Conservation (phyloP, 352 stramenopile species). For the Globisporangium cylindrosporum region DNA sequence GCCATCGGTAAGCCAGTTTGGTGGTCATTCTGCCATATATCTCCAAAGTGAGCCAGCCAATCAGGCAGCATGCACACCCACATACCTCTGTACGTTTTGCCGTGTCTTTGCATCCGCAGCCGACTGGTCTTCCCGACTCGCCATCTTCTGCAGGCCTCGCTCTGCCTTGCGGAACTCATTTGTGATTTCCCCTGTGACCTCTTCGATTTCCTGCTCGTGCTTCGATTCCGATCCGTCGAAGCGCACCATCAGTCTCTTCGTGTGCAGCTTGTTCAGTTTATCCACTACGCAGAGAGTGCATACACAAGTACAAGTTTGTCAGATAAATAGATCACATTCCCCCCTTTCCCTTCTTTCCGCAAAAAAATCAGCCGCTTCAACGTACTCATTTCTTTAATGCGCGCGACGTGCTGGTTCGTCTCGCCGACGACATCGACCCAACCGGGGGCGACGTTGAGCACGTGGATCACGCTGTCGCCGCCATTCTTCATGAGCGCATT, state of each 20-base stretch:
- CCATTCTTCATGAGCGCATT: slow-evolving; percentile 64
- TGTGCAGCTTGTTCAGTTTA: slow-evolving; percentile 81
- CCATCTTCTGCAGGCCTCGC: slow-evolving; percentile 73
- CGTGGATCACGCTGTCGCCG: slow-evolving; percentile 32
- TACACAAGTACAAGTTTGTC: background rate
- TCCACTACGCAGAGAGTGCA: slow-evolving; percentile 52
- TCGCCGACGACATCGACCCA: slow-evolving; percentile 83
- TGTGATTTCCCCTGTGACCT: slow-evolving; percentile 78
- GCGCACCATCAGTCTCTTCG: slow-evolving; percentile 83
- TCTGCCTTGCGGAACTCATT: slow-evolving; percentile 80
- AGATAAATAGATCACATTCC: slow-evolving; percentile 6
- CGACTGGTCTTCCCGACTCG: slow-evolving; percentile 65
- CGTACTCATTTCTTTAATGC: slow-evolving; percentile 82
- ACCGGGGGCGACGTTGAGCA: slow-evolving; percentile 39
- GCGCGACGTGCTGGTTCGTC: slow-evolving; percentile 76
- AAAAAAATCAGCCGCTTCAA: slow-evolving; percentile 6
- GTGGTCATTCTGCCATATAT: background rate
- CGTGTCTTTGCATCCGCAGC: slow-evolving; percentile 79
- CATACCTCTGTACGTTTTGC: slow-evolving; percentile 82
- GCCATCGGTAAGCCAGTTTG: background rate
- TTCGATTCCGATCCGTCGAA: slow-evolving; percentile 85
- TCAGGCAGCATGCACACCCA: slow-evolving; percentile 15
- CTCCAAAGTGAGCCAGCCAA: background rate
- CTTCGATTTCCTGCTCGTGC: slow-evolving; percentile 83
- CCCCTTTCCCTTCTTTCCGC: background rate